phyloP scores from a whole-genome alignment of 495 filamentous ascomycete genomes.

The Paragyromitra xinjiangensis region DNA sequence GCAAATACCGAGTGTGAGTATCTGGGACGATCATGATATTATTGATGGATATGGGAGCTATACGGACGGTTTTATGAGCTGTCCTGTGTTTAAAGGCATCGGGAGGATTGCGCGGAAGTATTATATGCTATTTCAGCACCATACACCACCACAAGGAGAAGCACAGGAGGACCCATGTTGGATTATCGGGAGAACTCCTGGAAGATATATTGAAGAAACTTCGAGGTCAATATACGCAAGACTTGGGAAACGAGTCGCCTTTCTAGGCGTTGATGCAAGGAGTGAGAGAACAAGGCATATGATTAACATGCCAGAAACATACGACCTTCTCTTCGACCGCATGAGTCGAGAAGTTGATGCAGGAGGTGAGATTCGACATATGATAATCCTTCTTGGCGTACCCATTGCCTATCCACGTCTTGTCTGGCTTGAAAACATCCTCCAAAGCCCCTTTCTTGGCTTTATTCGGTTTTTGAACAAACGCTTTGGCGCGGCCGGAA shows the following conservation, averaged over 20 bases:
- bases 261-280: slow-evolving; percentile 87
- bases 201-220: slow-evolving; percentile 74
- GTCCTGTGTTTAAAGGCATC: slow-evolving; percentile 88
- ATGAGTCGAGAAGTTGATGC: slow-evolving; percentile 69
- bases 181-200: slow-evolving; percentile 78
- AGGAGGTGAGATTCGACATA: slow-evolving; percentile 73
- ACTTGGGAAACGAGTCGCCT: slow-evolving; percentile 84
- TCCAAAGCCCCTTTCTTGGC: slow-evolving; percentile 81
- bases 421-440: slow-evolving; percentile 90
- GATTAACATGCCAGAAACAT: slow-evolving; percentile 90
- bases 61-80: slow-evolving; percentile 91
- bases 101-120: slow-evolving; percentile 87
- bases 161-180: slow-evolving; percentile 73
- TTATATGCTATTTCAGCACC: slow-evolving; percentile 94
- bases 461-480: slow-evolving; percentile 89
- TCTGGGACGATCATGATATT: slow-evolving; percentile 78
- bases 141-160: slow-evolving; percentile 61
- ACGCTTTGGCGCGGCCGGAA: slow-evolving; percentile 83
- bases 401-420: slow-evolving; percentile 95
- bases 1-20: slow-evolving; percentile 89
- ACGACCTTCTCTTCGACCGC: slow-evolving; percentile 79
- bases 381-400: slow-evolving; percentile 86
- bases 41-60: slow-evolving; percentile 95
- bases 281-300: slow-evolving; percentile 91
- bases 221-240: slow-evolving; percentile 82